Percentiles rank a stretch among this genome's conserved stretches.
Evolutionary conservation across 2,329 filamentous ascomycete genomes (phyloP).

Genomic region (Aspergillus uvarum): DNA sequence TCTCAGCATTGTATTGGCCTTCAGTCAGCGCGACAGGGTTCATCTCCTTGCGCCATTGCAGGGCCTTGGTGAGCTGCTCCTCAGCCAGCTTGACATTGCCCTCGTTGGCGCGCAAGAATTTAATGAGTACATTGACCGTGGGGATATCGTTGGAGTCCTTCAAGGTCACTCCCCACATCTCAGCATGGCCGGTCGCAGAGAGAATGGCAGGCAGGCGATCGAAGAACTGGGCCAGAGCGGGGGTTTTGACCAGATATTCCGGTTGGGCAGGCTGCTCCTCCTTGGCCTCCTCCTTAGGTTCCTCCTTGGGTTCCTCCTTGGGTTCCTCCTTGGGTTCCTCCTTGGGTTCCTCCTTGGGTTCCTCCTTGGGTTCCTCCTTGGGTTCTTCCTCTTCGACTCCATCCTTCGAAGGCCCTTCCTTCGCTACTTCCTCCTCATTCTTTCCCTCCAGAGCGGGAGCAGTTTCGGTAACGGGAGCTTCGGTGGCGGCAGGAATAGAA

Average conservation of each 20-base stretch:
- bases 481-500: slow-evolving; percentile 9
- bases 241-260: slow-evolving; percentile 37
- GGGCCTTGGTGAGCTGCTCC: slow-evolving; percentile 73
- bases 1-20: slow-evolving; percentile 62
- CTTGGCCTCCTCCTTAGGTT: slow-evolving; percentile 21
- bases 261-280: slow-evolving; percentile 29
- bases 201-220: slow-evolving; percentile 59
- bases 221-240: slow-evolving; percentile 57
- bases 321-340: not conserved
- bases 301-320: slow-evolving; percentile 3
- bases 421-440: not conserved
- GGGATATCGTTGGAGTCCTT: slow-evolving; percentile 59
- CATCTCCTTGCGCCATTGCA: slow-evolving; percentile 78
- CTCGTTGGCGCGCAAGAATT: slow-evolving; percentile 88
- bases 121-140: slow-evolving; percentile 82
- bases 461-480: slow-evolving; percentile 2
- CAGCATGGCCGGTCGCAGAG: slow-evolving; percentile 59
- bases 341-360: slow-evolving; percentile 13
- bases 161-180: slow-evolving; percentile 86
- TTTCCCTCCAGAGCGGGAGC: slow-evolving; percentile 3
- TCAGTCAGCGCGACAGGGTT: slow-evolving; percentile 67
- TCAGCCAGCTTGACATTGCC: slow-evolving; percentile 71
- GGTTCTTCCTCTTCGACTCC: not conserved
- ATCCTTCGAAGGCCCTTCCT: not conserved
- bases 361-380: not conserved